Evolutionary conservation across 768 basidiomycete genomes (phyloP), one percentile per base, ranked within the genome.

Genomic region (Coprinellus aureogranulatus): DNA sequence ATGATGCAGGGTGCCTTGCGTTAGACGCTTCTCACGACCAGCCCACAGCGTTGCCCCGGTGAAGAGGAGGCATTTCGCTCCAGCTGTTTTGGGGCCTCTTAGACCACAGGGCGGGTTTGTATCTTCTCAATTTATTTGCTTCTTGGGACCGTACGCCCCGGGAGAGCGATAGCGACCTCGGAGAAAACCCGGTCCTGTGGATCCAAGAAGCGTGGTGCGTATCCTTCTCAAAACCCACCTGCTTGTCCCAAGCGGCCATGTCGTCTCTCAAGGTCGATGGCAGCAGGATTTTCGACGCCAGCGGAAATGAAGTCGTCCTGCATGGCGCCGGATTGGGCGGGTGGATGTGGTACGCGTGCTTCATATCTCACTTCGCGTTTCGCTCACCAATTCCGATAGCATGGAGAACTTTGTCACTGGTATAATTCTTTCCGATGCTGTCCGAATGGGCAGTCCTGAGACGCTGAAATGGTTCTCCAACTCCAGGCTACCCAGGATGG

Each of bases 351-450:
- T 90, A 65, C 70, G 89, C 80, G 59, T 60, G 67, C 50, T 54
- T n/a, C 12, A 3, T 14, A 20, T 60, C 44, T 44, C 30, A 44
- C 28, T 34, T 58, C 18, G 57, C 57, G 49, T 16, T n/a, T 56
- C 40, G 5, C 50, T 59, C 27, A 42, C 59, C 23, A 37, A 4
- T 37, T 16, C 25, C 22, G 39, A 26, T 56, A 88, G 85, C 69
- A 86, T 87, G 87, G 87, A 89, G 72, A 89, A 89, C 70, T 89
- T 89, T 65, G 88, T 89, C 57, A 81, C 83, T 54, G 85, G 83
- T 83, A 48, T 20, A n/a, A 20, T 26, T 12, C 22, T 4, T 18
- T 18, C 5, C 41, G 16, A 22, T 18, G 22, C 11, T 23, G 11
- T 18, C 8, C 27, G 8, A 28, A n/a, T n/a, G n/a, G 30, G 23